Conservation (phyloP, 139 green algal species). For the Coelastrella sp. region DNA sequence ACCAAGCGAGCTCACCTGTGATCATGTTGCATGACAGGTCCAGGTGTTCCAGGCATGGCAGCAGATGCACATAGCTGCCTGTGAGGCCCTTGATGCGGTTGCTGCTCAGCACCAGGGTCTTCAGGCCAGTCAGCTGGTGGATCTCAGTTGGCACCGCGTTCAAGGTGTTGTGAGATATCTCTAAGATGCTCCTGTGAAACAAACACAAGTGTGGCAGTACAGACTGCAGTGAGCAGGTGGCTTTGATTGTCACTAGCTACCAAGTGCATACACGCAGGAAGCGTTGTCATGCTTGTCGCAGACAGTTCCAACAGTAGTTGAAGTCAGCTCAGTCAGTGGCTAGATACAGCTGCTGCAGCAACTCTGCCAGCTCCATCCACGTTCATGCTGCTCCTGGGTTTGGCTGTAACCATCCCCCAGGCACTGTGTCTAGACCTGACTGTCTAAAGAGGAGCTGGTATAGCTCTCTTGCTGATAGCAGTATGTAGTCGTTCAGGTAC, state of each 20-base stretch:
- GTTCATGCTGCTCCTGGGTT: too few species aligned
- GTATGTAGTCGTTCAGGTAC: not conserved
- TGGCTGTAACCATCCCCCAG: too few species aligned
- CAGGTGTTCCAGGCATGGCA: not conserved
- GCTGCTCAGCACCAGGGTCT: slow-evolving; percentile 18
- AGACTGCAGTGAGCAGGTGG: too few species aligned
- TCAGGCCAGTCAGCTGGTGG: slow-evolving; percentile 21
- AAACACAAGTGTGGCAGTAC: not conserved
- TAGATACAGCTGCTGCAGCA: not conserved
- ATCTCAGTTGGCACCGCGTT: not conserved
- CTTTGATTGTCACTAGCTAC: not conserved
- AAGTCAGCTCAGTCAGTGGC: not conserved
- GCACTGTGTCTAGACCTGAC: too few species aligned
- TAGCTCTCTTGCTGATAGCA: too few species aligned
- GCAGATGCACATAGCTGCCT: not conserved
- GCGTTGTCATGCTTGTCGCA: not conserved
- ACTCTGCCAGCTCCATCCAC: too few species aligned
- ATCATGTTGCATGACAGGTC: not conserved
- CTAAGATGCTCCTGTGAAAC: not conserved
- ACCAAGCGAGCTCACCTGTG: not conserved
- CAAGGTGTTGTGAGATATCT: slow-evolving; percentile 15
- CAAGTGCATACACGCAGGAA: not conserved
- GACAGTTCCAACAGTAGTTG: too few species aligned
- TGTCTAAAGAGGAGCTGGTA: too few species aligned
- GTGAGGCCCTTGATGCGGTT: not conserved